These are phyloP conservation scores for Globisporangium abappressorium DNA, from an alignment of 352 stramenopile genomes.

Conservation along the genomic window DNA sequence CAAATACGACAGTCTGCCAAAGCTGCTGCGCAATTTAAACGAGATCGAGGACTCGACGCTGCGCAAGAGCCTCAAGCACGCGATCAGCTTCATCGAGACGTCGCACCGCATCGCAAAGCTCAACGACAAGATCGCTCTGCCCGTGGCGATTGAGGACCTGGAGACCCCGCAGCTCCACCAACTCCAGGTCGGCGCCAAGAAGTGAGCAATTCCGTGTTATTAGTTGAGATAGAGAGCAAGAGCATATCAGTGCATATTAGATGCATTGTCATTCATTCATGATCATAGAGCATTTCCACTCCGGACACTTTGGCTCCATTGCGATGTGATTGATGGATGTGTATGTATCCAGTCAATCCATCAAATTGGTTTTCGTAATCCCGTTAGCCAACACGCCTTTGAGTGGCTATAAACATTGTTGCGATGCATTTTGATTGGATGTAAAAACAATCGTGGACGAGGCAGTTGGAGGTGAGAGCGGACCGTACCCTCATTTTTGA, in stretches of 20 bases:
- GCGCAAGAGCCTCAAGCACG: constrained; percentile 61
- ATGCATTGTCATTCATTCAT: neutral
- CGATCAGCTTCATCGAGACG: constrained; percentile 73
- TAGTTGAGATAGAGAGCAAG: neutral
- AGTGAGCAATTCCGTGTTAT: neutral
- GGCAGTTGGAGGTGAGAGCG: neutral
- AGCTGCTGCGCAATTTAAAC: constrained; percentile 64
- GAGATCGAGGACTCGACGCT: constrained; percentile 46
- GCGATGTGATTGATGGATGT: neutral
- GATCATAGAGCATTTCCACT: neutral
- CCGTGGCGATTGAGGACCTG: constrained; percentile 47
- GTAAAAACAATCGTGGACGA: neutral
- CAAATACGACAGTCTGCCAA: constrained; percentile 51
- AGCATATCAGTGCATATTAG: neutral
- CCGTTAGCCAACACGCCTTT: neutral
- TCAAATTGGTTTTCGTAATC: neutral
- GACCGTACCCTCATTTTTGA: neutral
- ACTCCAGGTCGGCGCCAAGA: constrained; percentile 3
- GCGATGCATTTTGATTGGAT: neutral
- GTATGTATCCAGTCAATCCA: neutral
- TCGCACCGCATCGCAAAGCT: constrained; percentile 78
- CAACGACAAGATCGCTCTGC: constrained; percentile 43
- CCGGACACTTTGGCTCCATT: neutral
- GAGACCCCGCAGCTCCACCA: constrained; percentile 30
- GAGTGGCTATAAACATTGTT: neutral